phyloP scores from a whole-genome alignment of 140 eudicot genomes.

The Oenanthe javanica region DNA sequence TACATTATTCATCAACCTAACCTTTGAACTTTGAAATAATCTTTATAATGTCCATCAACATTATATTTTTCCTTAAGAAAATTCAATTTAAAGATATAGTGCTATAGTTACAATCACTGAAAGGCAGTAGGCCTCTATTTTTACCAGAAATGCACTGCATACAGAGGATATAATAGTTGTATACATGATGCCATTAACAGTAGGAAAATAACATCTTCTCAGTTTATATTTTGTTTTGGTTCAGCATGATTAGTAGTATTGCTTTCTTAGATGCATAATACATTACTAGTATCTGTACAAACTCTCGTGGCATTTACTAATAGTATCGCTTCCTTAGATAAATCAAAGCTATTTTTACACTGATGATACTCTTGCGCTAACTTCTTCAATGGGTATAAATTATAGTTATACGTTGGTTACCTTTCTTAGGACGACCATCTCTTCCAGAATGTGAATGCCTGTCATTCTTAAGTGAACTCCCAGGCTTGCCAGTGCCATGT shows the following conservation, averaged over 20 bases:
- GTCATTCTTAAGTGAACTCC: slow-evolving; percentile 46
- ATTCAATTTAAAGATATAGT: background rate
- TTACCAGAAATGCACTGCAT: background rate
- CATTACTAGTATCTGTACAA: background rate
- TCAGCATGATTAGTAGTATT: too few species aligned
- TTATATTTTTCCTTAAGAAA: background rate
- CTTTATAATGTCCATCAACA: background rate
- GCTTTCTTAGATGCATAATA: too few species aligned
- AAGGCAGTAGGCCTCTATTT: background rate
- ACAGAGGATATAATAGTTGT: background rate
- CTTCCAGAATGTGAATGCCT: slow-evolving; percentile 37
- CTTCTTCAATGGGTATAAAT: background rate
- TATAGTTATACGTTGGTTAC: slow-evolving; percentile 11
- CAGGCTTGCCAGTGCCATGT: slow-evolving; percentile 23
- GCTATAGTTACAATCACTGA: background rate
- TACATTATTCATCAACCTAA: background rate
- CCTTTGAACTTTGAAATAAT: background rate
- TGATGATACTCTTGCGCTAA: background rate
- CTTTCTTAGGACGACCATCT: slow-evolving; percentile 61
- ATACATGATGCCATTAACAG: background rate
- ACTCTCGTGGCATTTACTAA: too few species aligned
- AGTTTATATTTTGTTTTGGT: background rate
- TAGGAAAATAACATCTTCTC: background rate
- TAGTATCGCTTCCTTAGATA: background rate
- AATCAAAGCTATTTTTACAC: background rate